Base-by-base conservation (phyloP, 108 stramenopile genomes). In the Fistulifera solaris region DNA sequence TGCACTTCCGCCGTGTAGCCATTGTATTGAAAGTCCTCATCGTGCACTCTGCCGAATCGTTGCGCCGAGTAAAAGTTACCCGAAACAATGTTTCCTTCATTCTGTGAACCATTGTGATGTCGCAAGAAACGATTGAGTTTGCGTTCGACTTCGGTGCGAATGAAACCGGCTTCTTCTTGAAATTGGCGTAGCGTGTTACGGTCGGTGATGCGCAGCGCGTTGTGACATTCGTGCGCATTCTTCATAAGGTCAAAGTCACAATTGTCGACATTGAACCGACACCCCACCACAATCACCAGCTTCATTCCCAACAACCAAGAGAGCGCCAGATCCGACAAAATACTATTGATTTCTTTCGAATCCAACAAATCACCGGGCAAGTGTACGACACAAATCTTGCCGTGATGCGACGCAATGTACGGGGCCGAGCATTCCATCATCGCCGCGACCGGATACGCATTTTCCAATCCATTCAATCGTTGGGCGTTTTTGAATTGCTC, bases 291-390 rank as follows among this genome's bases (percentile, higher is more conserved):
- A 25, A 94, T 27, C 0, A 92, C 89, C 16, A 94, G 67, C 51
- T 81, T 79, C 68, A 93, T 84, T 27, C 94, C 94, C 26, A 95
- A 59, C 27, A 95, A 53, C 68, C 80, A 76, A 11, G 87, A 67
- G 27, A 91, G 56, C 3, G 89, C 78, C 39, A 93, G 72, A 38
- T 94, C 93, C 53, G 83, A 83, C 67, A 87, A 54, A 0, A 90
- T 52, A 38, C 52, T 59, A 1, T 69, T 54, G 39, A 86, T 69
- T 17, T 70, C 71, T 13, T 77, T 54, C 12, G 18, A 15, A 23
- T 52, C 46, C 58, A 80, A 43, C 16, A 77, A 35, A 47, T 84
- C 81, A 2, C 93, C 88, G 2, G 85, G 85, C 52, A 94, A 80
- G 62, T 94, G 85, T 52, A 85, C 67, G 38, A 91, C 89, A 45